Evolutionary conservation across 495 filamentous ascomycete species (phyloP).

Genomic region (Neurospora cerealis): DNA sequence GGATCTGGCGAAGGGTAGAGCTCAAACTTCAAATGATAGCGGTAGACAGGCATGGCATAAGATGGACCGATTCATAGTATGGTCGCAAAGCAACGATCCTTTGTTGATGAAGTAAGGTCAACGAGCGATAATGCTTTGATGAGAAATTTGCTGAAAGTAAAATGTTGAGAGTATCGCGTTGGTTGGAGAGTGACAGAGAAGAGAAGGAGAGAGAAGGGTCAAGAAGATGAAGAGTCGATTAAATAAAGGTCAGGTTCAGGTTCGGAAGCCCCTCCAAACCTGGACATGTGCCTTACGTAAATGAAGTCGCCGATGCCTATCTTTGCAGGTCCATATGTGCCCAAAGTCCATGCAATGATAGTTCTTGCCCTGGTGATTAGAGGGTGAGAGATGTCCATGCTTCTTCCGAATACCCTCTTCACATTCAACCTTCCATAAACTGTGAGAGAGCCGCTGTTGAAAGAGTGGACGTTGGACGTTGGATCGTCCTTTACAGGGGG

Average conservation of each 20-base stretch:
- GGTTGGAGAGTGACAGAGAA: background rate
- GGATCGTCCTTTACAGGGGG: background rate
- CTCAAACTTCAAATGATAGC: slow-evolving; percentile 87
- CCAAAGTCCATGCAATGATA: background rate
- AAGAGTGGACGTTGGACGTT: background rate
- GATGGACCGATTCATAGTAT: background rate
- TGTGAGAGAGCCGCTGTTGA: background rate
- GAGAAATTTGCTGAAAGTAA: background rate
- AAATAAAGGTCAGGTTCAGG: background rate
- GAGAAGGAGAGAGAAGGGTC: background rate
- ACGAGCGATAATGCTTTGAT: background rate
- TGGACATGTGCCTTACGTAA: background rate
- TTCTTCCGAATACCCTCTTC: background rate
- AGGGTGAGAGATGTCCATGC: background rate
- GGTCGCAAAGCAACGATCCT: background rate
- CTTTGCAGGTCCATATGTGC: background rate
- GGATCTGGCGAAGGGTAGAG: slow-evolving; percentile 50
- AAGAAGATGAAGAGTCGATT: background rate
- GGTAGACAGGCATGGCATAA: slow-evolving; percentile 64
- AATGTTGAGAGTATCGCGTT: background rate
- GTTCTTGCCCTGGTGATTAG: background rate
- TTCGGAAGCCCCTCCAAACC: background rate
- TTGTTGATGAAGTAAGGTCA: background rate
- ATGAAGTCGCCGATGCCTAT: background rate
- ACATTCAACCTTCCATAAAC: background rate